Evolutionary conservation across 768 basidiomycete species (phyloP).

Genomic region (Termitomyces sp.): DNA sequence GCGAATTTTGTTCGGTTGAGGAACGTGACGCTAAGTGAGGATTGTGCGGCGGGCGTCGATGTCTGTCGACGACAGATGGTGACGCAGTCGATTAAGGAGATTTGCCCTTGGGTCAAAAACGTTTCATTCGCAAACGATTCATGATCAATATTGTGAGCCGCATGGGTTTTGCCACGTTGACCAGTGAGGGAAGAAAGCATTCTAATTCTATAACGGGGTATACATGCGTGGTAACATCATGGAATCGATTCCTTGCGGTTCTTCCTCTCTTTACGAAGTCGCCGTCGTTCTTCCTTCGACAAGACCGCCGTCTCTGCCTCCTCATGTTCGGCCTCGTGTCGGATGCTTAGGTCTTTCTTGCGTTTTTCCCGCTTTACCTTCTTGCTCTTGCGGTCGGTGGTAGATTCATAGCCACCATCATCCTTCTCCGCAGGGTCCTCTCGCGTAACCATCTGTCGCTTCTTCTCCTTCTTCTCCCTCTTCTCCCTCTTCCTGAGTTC

Average conservation of each 20-base stretch:
- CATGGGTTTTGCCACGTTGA: too few species aligned
- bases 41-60: constrained; percentile 9
- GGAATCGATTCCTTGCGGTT: constrained; percentile 4
- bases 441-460: constrained; percentile 6
- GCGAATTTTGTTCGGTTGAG: constrained; percentile 12
- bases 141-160: neutral
- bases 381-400: constrained; percentile 1
- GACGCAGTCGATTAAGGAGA: constrained; percentile 4
- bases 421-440: constrained; percentile 10
- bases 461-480: constrained; percentile 14
- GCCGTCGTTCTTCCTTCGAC: constrained; percentile 16
- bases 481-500: constrained; percentile 15
- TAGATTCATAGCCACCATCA: neutral
- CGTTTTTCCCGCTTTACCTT: constrained; percentile 21
- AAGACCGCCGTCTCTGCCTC: constrained; percentile 4
- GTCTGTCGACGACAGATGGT: neutral
- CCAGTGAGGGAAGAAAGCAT: neutral
- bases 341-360: constrained; percentile 15
- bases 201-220: constrained; percentile 8
- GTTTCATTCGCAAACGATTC: constrained; percentile 4
- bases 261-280: constrained; percentile 13
- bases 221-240: constrained; percentile 3
- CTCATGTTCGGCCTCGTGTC: neutral
- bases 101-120: constrained; percentile 6
- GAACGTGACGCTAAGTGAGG: constrained; percentile 11